Conservation (phyloP, 1,139 yeast species). For the Diutina siamensis region DNA sequence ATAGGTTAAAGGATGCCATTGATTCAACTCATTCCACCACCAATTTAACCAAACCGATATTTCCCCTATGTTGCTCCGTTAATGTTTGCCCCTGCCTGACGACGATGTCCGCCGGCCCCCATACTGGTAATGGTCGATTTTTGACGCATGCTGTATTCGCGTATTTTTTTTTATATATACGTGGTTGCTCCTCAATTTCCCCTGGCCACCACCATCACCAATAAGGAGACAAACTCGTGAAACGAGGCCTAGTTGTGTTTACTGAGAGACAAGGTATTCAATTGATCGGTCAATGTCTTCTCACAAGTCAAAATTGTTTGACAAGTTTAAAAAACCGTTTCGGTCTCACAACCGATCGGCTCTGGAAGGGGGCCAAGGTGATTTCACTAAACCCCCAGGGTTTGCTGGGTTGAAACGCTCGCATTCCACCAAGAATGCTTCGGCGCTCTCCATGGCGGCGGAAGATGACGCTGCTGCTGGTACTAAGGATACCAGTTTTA, state of each 20-base stretch:
- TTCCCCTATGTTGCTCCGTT: too few species aligned
- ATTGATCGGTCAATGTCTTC: background rate
- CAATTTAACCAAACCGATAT: too few species aligned
- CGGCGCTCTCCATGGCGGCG: too few species aligned
- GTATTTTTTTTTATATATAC: background rate
- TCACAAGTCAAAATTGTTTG: constrained; percentile 1
- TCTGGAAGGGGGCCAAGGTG: constrained; percentile 1
- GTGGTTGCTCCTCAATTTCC: background rate
- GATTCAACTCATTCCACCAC: too few species aligned
- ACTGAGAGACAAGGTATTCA: background rate
- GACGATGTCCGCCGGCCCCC: too few species aligned
- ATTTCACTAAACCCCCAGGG: background rate
- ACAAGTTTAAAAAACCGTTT: constrained; percentile 4
- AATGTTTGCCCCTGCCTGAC: too few species aligned
- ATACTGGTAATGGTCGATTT: background rate
- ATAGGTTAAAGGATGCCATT: too few species aligned
- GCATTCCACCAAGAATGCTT: background rate
- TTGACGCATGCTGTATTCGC: background rate
- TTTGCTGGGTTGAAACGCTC: background rate
- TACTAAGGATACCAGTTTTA: background rate
- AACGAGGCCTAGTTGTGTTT: background rate
- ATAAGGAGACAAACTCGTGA: too few species aligned
- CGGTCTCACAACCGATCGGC: constrained; percentile 3
- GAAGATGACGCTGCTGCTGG: background rate
- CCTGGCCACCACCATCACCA: background rate